phyloP scores from a whole-genome alignment of 2,329 filamentous ascomycete genomes.

The Colletotrichum sp. region DNA sequence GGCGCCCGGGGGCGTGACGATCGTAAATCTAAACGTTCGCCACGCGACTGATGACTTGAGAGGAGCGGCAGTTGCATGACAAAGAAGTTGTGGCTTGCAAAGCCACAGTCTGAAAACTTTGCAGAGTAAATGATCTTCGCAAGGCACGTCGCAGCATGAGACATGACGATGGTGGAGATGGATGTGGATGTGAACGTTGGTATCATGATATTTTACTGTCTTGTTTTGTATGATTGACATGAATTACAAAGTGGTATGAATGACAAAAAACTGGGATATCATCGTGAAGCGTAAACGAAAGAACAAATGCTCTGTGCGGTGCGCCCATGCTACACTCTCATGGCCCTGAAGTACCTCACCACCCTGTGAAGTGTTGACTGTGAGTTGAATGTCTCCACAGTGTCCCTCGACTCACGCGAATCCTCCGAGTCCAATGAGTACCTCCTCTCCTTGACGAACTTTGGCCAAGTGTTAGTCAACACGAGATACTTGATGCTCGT shows the following conservation, averaged over 20 bases:
- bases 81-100: neutral
- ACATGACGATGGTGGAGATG: neutral
- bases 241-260: neutral
- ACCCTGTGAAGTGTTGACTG: conserved; percentile 4
- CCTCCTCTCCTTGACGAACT: conserved; percentile 28
- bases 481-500: conserved; percentile 59
- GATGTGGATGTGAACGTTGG: neutral
- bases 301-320: neutral
- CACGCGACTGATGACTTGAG: neutral
- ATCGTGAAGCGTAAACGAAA: neutral
- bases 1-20: neutral
- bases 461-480: conserved; percentile 34
- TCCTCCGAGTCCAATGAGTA: conserved; percentile 18
- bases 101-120: neutral
- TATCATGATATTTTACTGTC: neutral
- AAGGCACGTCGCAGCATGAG: neutral
- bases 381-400: conserved; percentile 4
- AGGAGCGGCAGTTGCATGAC: neutral
- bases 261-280: neutral
- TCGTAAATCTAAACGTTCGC: neutral
- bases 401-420: conserved; percentile 12
- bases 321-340: neutral
- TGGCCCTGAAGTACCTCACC: conserved; percentile 6
- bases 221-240: neutral
- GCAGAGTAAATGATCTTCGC: neutral